These are phyloP conservation scores for Sporothrix curviconia DNA, from an alignment of 2,329 filamentous ascomycete genomes.

Conservation along the genomic window DNA sequence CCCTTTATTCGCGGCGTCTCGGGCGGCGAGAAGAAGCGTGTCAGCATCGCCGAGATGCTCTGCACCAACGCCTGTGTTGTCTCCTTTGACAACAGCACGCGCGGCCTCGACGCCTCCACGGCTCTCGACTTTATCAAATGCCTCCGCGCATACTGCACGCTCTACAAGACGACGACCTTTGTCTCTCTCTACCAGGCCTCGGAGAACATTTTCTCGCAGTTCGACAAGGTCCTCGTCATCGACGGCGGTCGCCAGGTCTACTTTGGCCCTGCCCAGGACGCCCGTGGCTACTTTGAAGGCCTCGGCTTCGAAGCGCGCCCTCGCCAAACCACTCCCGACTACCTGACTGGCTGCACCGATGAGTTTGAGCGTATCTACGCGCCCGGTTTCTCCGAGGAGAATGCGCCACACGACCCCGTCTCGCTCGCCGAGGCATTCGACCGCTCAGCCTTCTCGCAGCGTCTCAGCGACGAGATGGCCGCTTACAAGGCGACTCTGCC, in stretches of 20 bases:
- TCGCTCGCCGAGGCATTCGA: conserved; percentile 64
- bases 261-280: conserved; percentile 62
- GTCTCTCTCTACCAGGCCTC: conserved; percentile 82
- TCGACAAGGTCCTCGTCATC: conserved; percentile 80
- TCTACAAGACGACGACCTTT: conserved; percentile 78
- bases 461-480: conserved; percentile 59
- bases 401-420: conserved; percentile 63
- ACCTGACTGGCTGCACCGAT: conserved; percentile 75
- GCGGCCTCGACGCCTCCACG: conserved; percentile 50
- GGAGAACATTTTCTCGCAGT: conserved; percentile 70
- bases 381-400: conserved; percentile 54
- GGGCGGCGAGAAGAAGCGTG: conserved; percentile 72
- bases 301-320: conserved; percentile 70
- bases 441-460: conserved; percentile 51
- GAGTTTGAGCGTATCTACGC: conserved; percentile 76
- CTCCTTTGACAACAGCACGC: conserved; percentile 64
- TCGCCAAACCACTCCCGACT: conserved; percentile 74
- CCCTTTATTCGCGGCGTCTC: conserved; percentile 73
- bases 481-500: conserved; percentile 59
- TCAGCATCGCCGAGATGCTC: conserved; percentile 79
- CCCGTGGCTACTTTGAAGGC: conserved; percentile 66
- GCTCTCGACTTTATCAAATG: conserved; percentile 52
- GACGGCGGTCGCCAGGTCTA: conserved; percentile 70
- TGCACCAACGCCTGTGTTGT: conserved; percentile 64
- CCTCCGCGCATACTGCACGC: conserved; percentile 72